phyloP scores from a whole-genome alignment of 1,139 yeast species.

The Candida smagusa region DNA sequence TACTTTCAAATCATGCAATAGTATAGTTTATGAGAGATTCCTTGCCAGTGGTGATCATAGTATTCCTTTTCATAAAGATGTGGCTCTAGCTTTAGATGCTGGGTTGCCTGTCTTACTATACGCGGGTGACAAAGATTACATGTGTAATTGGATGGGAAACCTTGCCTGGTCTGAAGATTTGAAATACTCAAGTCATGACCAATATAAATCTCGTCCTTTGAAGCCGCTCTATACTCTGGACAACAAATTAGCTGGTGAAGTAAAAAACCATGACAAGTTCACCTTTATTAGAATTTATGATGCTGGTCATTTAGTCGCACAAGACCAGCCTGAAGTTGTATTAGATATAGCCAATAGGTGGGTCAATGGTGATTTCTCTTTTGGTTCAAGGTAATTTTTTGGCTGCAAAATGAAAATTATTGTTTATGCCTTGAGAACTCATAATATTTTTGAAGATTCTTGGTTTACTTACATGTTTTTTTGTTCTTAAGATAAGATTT shows the following conservation, averaged over 20 bases:
- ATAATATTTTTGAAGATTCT: no score
- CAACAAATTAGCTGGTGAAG: conserved; percentile 55
- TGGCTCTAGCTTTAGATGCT: conserved; percentile 55
- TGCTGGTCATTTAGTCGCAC: conserved; percentile 81
- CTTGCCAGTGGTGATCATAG: conserved; percentile 57
- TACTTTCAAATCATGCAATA: conserved; percentile 53
- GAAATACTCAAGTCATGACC: conserved; percentile 25
- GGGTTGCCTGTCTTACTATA: conserved; percentile 38
- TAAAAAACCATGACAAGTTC: conserved; percentile 51
- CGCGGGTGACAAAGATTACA: conserved; percentile 40
- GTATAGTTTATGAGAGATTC: conserved; percentile 55
- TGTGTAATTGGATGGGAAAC: conserved; percentile 41
- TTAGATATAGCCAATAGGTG: conserved; percentile 78
- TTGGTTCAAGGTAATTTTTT: conserved; percentile 8
- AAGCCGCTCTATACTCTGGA: conserved; percentile 39
- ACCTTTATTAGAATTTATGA: conserved; percentile 62
- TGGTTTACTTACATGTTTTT: no score
- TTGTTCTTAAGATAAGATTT: no score
- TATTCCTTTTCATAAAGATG: conserved; percentile 63
- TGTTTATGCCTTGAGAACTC: no score
- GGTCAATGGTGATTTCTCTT: conserved; percentile 52
- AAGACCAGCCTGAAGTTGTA: conserved; percentile 72
- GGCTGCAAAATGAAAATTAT: no score
- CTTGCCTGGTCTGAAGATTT: conserved; percentile 33
- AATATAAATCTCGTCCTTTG: conserved; percentile 25